A percentile compares a stretch with the other conserved stretches of the same genome.
phyloP scores from a whole-genome alignment of 306 rosid species.

The Sesbania bispinosa region DNA sequence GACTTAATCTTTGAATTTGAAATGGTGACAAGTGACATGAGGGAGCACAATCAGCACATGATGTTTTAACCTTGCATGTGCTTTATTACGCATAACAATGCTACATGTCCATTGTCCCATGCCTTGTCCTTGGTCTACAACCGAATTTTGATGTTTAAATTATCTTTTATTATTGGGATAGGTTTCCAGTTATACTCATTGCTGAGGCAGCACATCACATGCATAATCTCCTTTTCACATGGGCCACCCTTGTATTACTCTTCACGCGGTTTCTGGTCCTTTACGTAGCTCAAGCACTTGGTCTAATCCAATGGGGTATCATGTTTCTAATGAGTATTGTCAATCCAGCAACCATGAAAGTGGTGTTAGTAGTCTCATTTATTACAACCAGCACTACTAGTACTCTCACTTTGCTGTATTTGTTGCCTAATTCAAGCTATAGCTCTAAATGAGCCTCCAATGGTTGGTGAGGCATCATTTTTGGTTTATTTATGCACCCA shows the following conservation, averaged over 20 bases:
- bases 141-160: not conserved
- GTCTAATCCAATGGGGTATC: not conserved
- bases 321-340: not conserved
- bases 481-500: not conserved
- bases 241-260: not conserved
- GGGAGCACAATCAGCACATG: constrained; percentile 21
- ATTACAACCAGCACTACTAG: not conserved
- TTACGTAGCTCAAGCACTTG: not conserved
- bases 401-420: not conserved
- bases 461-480: not conserved
- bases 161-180: not conserved
- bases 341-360: not conserved
- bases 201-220: constrained; percentile 23
- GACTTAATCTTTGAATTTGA: not conserved
- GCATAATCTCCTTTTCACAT: constrained; percentile 29
- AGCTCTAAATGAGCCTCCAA: not conserved
- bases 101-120: constrained; percentile 19
- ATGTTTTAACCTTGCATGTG: constrained; percentile 39
- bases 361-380: not conserved
- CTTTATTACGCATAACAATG: constrained; percentile 6
- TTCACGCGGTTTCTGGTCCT: constrained; percentile 26
- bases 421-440: not conserved
- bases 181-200: too few species aligned
- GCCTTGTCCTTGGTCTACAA: not conserved
- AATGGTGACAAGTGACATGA: constrained; percentile 20